These are phyloP conservation scores for Trichoderma koningii DNA, from an alignment of 2,329 filamentous ascomycete species.

Conservation along the genomic window DNA sequence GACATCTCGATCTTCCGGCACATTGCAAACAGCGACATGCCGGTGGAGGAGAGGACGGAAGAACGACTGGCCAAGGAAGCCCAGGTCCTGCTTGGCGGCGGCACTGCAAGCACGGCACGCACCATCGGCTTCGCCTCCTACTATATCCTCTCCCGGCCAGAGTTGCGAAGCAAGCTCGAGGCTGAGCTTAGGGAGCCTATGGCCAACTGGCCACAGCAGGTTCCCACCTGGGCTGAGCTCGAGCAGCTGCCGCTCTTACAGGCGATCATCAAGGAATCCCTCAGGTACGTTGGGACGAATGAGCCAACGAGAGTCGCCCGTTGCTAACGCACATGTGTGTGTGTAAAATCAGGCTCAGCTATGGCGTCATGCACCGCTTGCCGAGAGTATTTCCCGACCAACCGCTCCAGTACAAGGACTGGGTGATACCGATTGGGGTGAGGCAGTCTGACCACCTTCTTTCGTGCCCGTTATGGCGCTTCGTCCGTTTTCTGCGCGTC, in stretches of 20 bases:
- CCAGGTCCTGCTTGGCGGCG: constrained; percentile 3
- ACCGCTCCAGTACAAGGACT: constrained; percentile 4
- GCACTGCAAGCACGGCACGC: constrained; percentile 5
- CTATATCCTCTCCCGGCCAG: constrained; percentile 7
- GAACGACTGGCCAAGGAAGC: constrained; percentile 7
- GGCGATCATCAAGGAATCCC: constrained; percentile 10
- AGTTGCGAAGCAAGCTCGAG: constrained; percentile 3
- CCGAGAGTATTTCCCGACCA: constrained; percentile 12
- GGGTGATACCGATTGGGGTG: constrained; percentile 1
- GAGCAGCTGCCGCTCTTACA: constrained; percentile 11
- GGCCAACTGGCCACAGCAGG: constrained; percentile 1
- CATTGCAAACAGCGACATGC: constrained; percentile 8
- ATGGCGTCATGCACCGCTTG: constrained; percentile 15
- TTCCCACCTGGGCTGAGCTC: constrained; percentile 4
- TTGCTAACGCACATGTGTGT: neutral
- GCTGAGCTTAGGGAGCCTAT: constrained; percentile 3
- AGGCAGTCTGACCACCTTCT: neutral
- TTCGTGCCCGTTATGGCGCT: neutral
- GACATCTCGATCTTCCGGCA: constrained; percentile 10
- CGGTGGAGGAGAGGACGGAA: neutral
- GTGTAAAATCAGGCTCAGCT: neutral
- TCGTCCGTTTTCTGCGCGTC: no score
- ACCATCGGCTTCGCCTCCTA: constrained; percentile 10
- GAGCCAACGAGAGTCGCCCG: neutral
- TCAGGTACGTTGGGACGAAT: neutral